A percentile compares a stretch with the other conserved stretches of the same genome.
phyloP scores from a whole-genome alignment of 1,284 basidiomycete genomes.

The Ganoderma sinense region DNA sequence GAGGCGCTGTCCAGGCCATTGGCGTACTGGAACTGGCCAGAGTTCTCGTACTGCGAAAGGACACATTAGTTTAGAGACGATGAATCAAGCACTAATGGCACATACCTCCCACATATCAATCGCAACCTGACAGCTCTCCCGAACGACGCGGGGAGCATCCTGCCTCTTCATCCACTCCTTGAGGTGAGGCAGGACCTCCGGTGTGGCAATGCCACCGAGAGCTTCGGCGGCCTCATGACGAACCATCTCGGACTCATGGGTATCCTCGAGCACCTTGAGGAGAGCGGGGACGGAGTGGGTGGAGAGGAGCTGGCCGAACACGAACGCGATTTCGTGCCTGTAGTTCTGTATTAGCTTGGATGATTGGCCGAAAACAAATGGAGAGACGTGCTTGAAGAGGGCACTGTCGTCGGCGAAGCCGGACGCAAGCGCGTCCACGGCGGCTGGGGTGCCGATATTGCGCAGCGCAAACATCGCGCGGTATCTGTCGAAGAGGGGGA shows the following conservation, averaged over 20 bases:
- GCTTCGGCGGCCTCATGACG: constrained; percentile 99
- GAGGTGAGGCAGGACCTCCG: constrained; percentile 88
- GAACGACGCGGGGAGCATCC: constrained; percentile 89
- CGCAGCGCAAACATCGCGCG: constrained; percentile 98
- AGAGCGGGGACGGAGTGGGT: constrained; percentile 90
- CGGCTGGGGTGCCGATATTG: constrained; percentile 83
- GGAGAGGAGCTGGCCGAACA: constrained; percentile 96
- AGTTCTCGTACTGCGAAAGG: constrained; percentile 82
- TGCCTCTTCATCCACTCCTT: constrained; percentile 84
- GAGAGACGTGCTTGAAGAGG: constrained; percentile 81
- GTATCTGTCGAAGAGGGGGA: constrained; percentile 93
- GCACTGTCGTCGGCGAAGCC: constrained; percentile 90
- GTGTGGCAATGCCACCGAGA: constrained; percentile 93
- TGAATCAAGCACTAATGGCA: constrained; percentile 10
- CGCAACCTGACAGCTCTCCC: constrained; percentile 96
- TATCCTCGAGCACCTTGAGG: constrained; percentile 78
- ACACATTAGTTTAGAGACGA: not conserved
- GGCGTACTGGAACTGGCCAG: constrained; percentile 88
- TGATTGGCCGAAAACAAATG: not conserved
- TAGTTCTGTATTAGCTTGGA: not conserved
- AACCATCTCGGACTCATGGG: constrained; percentile 93
- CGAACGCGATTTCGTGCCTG: constrained; percentile 97
- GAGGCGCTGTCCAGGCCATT: constrained; percentile 52
- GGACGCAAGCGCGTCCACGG: constrained; percentile 90
- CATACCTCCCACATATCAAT: constrained; percentile 96